phyloP scores from a whole-genome alignment of 139 green algal genomes.

The Chlorella sp. region DNA sequence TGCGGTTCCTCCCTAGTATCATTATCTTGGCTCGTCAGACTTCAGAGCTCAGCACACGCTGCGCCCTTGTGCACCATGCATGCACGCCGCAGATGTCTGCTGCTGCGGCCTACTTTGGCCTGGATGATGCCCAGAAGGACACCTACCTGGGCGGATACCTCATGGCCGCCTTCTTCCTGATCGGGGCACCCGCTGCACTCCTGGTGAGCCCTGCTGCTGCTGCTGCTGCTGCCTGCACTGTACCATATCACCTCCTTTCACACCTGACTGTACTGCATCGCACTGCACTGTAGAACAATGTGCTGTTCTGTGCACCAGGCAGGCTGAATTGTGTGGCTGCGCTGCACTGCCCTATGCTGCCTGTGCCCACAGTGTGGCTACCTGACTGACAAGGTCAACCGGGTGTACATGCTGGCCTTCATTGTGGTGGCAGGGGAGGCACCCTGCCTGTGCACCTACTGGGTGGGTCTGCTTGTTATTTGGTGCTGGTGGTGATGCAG shows the following conservation, averaged over 20 bases:
- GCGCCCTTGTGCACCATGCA: not conserved
- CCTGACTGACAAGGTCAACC: slow-evolving; percentile 53
- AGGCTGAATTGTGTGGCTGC: too few species aligned
- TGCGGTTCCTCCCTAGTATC: not conserved
- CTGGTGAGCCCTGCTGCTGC: too few species aligned
- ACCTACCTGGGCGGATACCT: slow-evolving; percentile 60
- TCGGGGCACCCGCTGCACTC: slow-evolving; percentile 74
- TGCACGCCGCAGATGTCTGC: slow-evolving; percentile 35
- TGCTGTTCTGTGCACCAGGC: too few species aligned
- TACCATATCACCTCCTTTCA: too few species aligned
- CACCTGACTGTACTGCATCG: too few species aligned
- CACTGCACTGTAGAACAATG: too few species aligned
- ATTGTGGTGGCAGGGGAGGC: slow-evolving; percentile 68
- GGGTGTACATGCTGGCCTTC: slow-evolving; percentile 57
- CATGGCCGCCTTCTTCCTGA: slow-evolving; percentile 71
- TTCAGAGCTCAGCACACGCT: not conserved
- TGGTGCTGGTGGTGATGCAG: too few species aligned
- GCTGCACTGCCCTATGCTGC: too few species aligned
- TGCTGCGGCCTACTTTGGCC: slow-evolving; percentile 49
- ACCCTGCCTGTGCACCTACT: slow-evolving; percentile 65
- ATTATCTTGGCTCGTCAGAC: not conserved
- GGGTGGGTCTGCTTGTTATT: too few species aligned
- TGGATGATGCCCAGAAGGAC: slow-evolving; percentile 63
- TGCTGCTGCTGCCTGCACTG: too few species aligned
- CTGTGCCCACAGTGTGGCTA: slow-evolving; percentile 46